Conservation (phyloP, 2,329 filamentous ascomycete genomes). For the Colletotrichum melonis region DNA sequence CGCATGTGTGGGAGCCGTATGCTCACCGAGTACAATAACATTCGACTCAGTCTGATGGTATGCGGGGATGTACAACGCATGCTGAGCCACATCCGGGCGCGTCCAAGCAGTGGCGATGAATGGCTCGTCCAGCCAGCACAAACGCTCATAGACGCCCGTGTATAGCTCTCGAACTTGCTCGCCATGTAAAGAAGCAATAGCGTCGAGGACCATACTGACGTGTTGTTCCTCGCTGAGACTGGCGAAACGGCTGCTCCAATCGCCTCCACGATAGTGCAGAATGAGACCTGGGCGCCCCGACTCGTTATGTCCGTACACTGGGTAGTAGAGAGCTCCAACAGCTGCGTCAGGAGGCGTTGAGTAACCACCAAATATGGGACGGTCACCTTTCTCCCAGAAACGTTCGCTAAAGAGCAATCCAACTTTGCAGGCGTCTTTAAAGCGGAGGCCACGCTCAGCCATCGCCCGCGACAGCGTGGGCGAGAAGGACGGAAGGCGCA, state of each 20-base stretch:
- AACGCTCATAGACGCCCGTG: constrained; percentile 46
- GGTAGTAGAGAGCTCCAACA: constrained; percentile 70
- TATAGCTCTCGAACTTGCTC: constrained; percentile 43
- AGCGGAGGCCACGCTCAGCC: constrained; percentile 46
- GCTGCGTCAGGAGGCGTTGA: constrained; percentile 65
- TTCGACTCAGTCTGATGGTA: constrained; percentile 47
- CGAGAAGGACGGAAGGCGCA: constrained; percentile 46
- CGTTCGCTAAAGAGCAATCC: constrained; percentile 73
- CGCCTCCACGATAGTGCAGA: constrained; percentile 41
- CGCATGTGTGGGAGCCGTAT: constrained; percentile 47
- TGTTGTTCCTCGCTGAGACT: constrained; percentile 62
- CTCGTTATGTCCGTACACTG: constrained; percentile 69
- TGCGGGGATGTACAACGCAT: constrained; percentile 46
- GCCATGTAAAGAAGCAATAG: constrained; percentile 75
- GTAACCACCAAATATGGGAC: constrained; percentile 70
- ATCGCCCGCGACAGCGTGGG: constrained; percentile 54
- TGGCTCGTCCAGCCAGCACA: constrained; percentile 47
- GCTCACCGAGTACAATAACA: constrained; percentile 48
- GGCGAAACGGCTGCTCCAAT: constrained; percentile 52
- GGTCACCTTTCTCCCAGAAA: constrained; percentile 57
- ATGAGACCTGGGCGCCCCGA: constrained; percentile 65
- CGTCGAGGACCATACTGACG: constrained; percentile 69
- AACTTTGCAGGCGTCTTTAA: constrained; percentile 59
- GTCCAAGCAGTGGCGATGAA: constrained; percentile 44
- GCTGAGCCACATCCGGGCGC: constrained; percentile 45